Conservation (phyloP, 1,139 yeast species). For the Debaryomyces sp. region DNA sequence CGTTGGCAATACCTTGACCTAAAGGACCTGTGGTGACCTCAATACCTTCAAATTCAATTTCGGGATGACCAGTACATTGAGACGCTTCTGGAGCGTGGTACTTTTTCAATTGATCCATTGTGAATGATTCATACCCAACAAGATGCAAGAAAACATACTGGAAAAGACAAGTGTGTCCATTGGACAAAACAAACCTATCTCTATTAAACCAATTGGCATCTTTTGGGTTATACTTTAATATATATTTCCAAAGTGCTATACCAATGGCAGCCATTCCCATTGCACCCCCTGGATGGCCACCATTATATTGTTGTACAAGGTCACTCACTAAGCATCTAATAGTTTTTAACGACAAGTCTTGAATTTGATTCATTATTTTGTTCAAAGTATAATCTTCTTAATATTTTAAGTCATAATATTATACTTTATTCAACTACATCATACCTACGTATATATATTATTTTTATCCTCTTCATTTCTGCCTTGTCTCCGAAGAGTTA, state of each 20-base stretch:
- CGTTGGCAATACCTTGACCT: too few relatives aligned
- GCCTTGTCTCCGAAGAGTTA: too few relatives aligned
- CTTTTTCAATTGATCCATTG: constrained; percentile 8
- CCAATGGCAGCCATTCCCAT: constrained; percentile 46
- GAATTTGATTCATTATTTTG: constrained; percentile 6
- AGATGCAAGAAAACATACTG: constrained; percentile 34
- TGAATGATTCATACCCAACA: constrained; percentile 31
- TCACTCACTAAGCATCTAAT: constrained; percentile 27
- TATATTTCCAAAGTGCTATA: constrained; percentile 35
- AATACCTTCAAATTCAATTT: too few relatives aligned
- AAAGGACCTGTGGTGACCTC: too few relatives aligned
- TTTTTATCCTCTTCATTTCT: too few relatives aligned
- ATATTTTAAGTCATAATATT: too few relatives aligned
- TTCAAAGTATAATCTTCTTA: neutral
- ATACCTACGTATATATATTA: too few relatives aligned
- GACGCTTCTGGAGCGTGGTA: too few relatives aligned
- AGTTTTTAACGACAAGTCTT: constrained; percentile 16
- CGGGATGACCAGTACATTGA: too few relatives aligned
- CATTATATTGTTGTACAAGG: constrained; percentile 34
- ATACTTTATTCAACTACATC: too few relatives aligned
- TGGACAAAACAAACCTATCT: constrained; percentile 37
- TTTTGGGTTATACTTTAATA: constrained; percentile 29
- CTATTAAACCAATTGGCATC: constrained; percentile 33
- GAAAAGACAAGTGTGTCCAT: constrained; percentile 36
- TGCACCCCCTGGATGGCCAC: constrained; percentile 42